Evolutionary conservation across 306 rosid genomes (phyloP).

Genomic region (Casuarina glauca): DNA sequence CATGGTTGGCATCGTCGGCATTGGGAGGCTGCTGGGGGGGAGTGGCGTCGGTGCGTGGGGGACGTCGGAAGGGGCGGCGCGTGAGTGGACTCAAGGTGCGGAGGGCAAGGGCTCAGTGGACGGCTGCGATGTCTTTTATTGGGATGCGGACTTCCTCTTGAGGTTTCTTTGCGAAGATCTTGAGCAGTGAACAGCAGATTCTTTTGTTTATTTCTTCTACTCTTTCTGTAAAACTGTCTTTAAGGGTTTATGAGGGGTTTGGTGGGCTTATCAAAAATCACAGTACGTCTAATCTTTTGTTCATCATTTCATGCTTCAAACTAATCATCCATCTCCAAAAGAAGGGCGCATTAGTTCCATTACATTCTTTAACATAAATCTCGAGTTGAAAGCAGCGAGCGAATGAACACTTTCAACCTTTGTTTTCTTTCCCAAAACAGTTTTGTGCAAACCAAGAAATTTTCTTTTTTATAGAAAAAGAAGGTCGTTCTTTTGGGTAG

Average conservation of each 20-base stretch:
- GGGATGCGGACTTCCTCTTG: constrained; percentile 44
- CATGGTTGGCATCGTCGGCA: constrained; percentile 61
- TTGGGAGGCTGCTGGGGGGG: constrained; percentile 19
- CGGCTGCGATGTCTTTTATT: constrained; percentile 16
- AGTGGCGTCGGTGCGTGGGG: constrained; percentile 28
- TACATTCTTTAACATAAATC: too few relatives aligned
- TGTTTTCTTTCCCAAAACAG: too few relatives aligned
- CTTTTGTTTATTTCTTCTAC: too few relatives aligned
- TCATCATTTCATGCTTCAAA: too few relatives aligned
- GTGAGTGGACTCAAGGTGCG: constrained; percentile 1
- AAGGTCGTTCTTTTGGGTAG: too few relatives aligned
- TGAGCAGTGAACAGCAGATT: neutral
- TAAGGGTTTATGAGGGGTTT: neutral
- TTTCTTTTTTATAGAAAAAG: too few relatives aligned
- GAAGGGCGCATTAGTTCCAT: too few relatives aligned
- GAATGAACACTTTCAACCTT: too few relatives aligned
- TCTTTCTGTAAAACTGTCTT: neutral
- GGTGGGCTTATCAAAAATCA: neutral
- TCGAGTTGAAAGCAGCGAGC: too few relatives aligned
- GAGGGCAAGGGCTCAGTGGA: neutral
- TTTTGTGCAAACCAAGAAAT: too few relatives aligned
- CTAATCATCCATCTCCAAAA: too few relatives aligned
- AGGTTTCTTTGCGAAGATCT: constrained; percentile 41
- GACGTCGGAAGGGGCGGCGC: constrained; percentile 13
- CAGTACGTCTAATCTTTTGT: too few relatives aligned